A percentile compares a stretch with the other conserved stretches of the same genome.
Evolutionary conservation across 106 monocot genomes (phyloP).

Genomic region (Posidonia australis): DNA sequence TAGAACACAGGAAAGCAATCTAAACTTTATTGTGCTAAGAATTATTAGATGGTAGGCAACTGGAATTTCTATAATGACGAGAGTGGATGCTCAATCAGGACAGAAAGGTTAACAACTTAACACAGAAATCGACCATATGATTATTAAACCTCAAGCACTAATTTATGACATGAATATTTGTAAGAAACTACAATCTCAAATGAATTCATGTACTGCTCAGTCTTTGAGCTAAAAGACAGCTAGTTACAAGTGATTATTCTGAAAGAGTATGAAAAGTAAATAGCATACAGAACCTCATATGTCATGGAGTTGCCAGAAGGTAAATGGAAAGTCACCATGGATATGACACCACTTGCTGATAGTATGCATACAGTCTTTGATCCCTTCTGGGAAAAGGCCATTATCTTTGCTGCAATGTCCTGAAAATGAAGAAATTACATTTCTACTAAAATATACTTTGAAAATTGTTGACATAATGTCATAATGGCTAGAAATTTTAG

Average conservation of each 20-base stretch:
- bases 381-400: constrained; percentile 57
- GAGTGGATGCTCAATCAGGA: no score
- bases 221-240: neutral
- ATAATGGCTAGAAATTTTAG: no score
- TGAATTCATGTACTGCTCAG: neutral
- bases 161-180: neutral
- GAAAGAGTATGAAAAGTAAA: neutral
- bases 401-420: constrained; percentile 52
- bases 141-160: neutral
- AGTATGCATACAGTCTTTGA: constrained; percentile 49
- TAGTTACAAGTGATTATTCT: neutral
- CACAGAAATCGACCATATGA: neutral
- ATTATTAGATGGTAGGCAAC: no score
- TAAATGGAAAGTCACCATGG: constrained; percentile 37
- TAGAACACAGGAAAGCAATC: no score
- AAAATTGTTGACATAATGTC: neutral
- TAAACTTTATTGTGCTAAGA: no score
- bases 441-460: neutral
- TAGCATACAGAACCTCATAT: neutral
- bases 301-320: constrained; percentile 29
- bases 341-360: constrained; percentile 52
- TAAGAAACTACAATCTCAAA: neutral
- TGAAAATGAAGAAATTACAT: neutral
- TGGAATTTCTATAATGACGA: no score
- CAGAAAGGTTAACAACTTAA: no score